Percentiles rank a stretch among this genome's conserved stretches.
phyloP scores from a whole-genome alignment of 2,329 filamentous ascomycete species.

The Phialophora tarda region DNA sequence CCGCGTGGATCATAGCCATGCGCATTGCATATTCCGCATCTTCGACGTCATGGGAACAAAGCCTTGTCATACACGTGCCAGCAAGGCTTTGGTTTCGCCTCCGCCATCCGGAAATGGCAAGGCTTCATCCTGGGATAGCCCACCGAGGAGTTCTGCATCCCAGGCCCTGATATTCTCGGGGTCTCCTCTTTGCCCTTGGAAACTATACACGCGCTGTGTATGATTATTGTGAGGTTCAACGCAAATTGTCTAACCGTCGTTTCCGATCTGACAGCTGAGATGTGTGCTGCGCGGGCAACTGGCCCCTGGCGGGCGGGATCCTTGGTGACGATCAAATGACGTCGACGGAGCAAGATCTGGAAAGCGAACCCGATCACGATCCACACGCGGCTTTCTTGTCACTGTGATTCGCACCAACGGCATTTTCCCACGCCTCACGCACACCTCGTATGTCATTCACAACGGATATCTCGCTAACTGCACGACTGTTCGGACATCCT shows the following conservation, averaged over 20 bases:
- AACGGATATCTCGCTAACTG: background rate
- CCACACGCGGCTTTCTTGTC: background rate
- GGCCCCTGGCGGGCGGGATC: background rate
- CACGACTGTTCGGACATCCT: background rate
- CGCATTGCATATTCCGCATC: background rate
- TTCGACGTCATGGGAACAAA: conserved; percentile 21
- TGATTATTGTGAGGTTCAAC: background rate
- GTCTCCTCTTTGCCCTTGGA: background rate
- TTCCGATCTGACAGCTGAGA: background rate
- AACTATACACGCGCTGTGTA: background rate
- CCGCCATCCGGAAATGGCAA: background rate
- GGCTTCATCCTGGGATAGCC: background rate
- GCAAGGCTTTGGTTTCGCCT: conserved; percentile 21
- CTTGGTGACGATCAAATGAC: conserved; percentile 7
- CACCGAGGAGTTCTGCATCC: background rate
- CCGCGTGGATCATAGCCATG: background rate
- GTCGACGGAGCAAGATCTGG: conserved; percentile 2
- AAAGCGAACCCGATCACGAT: background rate
- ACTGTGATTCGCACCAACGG: background rate
- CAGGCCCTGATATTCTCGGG: background rate
- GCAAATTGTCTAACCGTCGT: background rate
- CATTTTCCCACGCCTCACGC: background rate
- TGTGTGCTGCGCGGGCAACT: background rate
- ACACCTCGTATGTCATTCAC: background rate
- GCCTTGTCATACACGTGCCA: conserved; percentile 17